Conservation (phyloP, 257 asterid genomes). For the Echites panduratus region DNA sequence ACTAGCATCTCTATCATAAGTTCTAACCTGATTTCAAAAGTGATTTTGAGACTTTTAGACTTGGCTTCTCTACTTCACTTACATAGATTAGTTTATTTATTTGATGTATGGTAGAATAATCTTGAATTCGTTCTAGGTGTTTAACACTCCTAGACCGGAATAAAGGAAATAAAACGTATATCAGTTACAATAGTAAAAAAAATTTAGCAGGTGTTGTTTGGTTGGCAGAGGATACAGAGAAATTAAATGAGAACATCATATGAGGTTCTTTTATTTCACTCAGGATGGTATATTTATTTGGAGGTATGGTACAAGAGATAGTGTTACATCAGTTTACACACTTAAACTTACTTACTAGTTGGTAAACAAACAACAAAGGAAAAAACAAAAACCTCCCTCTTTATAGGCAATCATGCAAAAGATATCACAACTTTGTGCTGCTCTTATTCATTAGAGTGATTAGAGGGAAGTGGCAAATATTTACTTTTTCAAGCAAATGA, state of each 20-base stretch:
- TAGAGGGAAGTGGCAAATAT: background rate
- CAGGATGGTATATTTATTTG: background rate
- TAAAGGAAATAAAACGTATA: background rate
- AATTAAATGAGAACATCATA: background rate
- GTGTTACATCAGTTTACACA: background rate
- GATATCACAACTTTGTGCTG: background rate
- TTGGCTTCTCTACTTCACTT: too few relatives aligned
- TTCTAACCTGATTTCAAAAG: background rate
- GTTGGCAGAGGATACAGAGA: background rate
- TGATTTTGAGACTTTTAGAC: background rate
- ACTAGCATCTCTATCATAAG: background rate
- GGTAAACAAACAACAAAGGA: background rate
- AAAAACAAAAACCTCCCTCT: background rate
- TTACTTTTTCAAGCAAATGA: slow-evolving; percentile 3
- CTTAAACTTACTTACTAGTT: background rate
- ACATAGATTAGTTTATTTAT: background rate
- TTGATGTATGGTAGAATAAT: background rate
- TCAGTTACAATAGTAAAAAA: background rate
- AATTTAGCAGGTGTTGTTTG: background rate
- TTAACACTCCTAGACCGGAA: background rate
- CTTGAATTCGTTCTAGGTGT: background rate
- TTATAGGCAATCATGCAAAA: background rate
- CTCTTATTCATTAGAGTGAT: slow-evolving; percentile 12
- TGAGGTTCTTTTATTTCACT: slow-evolving; percentile 2
- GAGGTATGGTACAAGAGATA: background rate